Evolutionary conservation across 2,329 filamentous ascomycete genomes (phyloP).

Genomic region (Cytospora leucostoma): DNA sequence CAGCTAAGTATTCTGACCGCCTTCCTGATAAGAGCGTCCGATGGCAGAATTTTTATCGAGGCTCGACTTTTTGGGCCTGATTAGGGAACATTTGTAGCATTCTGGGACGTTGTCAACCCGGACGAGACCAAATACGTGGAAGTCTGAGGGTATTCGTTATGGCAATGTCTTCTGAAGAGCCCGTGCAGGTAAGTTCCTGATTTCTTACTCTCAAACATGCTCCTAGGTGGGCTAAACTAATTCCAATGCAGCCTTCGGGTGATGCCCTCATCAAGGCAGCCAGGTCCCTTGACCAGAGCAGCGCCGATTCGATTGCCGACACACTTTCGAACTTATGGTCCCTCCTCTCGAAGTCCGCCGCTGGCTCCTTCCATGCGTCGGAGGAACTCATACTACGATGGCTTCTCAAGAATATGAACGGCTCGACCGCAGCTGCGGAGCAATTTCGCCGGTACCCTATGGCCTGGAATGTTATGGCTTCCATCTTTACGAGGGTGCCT

Average conservation of each 20-base stretch:
- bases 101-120: not conserved
- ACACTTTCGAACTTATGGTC: constrained; percentile 54
- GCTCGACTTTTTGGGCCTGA: constrained; percentile 13
- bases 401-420: constrained; percentile 64
- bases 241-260: constrained; percentile 26
- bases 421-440: constrained; percentile 48
- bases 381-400: constrained; percentile 63
- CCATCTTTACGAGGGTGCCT: constrained; percentile 65
- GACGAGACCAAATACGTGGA: not conserved
- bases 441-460: constrained; percentile 56
- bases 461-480: constrained; percentile 63
- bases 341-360: constrained; percentile 45
- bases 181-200: not conserved
- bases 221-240: not conserved
- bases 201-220: not conserved
- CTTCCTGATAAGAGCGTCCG: not conserved
- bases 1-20: constrained; percentile 19
- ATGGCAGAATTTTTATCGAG: constrained; percentile 22
- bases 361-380: constrained; percentile 51
- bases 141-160: not conserved
- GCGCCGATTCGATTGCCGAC: constrained; percentile 45
- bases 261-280: constrained; percentile 52
- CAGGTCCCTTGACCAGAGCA: constrained; percentile 56
- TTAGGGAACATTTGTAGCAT: constrained; percentile 1
- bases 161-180: constrained; percentile 10